Percentiles rank a stretch among this genome's conserved stretches.
These are phyloP conservation scores for Helicocarpus griseus DNA, from an alignment of 2,329 filamentous ascomycete species.

Conservation along the genomic window DNA sequence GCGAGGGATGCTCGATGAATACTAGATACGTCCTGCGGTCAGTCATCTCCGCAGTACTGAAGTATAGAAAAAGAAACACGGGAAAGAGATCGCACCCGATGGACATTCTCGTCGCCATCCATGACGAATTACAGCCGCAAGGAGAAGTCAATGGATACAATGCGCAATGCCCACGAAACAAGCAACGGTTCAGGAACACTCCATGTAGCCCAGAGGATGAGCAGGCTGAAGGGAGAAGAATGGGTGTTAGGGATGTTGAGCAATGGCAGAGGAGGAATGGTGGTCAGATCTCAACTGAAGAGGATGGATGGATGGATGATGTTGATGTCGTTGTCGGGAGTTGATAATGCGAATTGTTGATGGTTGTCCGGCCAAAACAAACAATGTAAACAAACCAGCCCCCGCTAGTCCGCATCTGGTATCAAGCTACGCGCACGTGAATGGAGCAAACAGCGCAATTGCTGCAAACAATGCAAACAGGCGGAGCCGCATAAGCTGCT, in stretches of 20 bases:
- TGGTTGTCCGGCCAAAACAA: too few species aligned
- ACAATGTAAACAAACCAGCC: too few species aligned
- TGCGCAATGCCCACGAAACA: not conserved
- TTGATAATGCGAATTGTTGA: too few species aligned
- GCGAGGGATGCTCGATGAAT: constrained; percentile 9
- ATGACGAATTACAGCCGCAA: not conserved
- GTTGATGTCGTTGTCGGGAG: not conserved
- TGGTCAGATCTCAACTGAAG: too few species aligned
- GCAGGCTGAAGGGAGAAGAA: not conserved
- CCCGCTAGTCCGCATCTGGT: not conserved
- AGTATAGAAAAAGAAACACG: not conserved
- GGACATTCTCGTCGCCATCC: constrained; percentile 10
- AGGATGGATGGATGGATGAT: too few species aligned
- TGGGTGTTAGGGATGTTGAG: too few species aligned
- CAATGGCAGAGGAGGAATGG: too few species aligned
- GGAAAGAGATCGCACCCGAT: constrained; percentile 1
- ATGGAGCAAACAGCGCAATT: not conserved
- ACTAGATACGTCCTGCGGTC: not conserved
- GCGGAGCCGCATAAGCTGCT: not conserved
- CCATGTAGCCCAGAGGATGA: not conserved
- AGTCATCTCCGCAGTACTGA: not conserved
- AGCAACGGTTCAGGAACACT: not conserved
- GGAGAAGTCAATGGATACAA: not conserved
- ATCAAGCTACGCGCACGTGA: not conserved
- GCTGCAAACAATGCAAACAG: not conserved